Evolutionary conservation across 495 filamentous ascomycete genomes (phyloP).

Genomic region (Annulohypoxylon stygium): DNA sequence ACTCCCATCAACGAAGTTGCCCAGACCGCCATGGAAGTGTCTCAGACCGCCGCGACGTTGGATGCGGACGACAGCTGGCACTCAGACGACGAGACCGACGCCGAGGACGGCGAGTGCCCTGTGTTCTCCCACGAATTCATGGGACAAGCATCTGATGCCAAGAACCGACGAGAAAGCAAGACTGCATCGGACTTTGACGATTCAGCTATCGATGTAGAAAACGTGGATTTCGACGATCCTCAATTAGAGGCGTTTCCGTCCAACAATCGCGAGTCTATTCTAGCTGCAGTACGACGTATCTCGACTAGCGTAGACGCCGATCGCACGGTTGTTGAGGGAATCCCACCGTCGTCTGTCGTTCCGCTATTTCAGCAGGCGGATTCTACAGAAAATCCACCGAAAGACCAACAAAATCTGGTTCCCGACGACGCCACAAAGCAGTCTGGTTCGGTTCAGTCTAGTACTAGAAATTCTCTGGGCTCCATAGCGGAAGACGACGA

Average conservation of each 20-base stretch:
- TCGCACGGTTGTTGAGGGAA: conserved; percentile 54
- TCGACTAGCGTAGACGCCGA: conserved; percentile 62
- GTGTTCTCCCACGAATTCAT: conserved; percentile 63
- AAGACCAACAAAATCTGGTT: conserved; percentile 13
- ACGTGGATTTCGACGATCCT: conserved; percentile 64
- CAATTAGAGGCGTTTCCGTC: conserved; percentile 65
- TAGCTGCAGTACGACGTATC: conserved; percentile 60
- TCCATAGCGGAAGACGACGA: conserved; percentile 48
- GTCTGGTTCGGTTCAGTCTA: neutral
- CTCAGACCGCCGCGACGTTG: conserved; percentile 28
- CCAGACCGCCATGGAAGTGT: conserved; percentile 51
- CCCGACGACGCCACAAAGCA: neutral
- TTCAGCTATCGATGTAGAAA: conserved; percentile 33
- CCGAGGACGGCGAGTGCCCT: conserved; percentile 51
- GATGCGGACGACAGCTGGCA: conserved; percentile 33
- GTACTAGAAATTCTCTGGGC: conserved; percentile 31
- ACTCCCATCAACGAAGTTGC: conserved; percentile 43
- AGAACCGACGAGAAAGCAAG: conserved; percentile 26
- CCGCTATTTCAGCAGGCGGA: conserved; percentile 19
- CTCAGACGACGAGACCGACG: conserved; percentile 42
- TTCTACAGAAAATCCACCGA: neutral
- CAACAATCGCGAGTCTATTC: conserved; percentile 57
- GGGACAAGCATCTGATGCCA: conserved; percentile 28
- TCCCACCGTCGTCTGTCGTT: conserved; percentile 54
- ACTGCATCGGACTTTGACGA: conserved; percentile 28